phyloP scores from a whole-genome alignment of 805 yeast genomes.

The Priceomyces medius region DNA sequence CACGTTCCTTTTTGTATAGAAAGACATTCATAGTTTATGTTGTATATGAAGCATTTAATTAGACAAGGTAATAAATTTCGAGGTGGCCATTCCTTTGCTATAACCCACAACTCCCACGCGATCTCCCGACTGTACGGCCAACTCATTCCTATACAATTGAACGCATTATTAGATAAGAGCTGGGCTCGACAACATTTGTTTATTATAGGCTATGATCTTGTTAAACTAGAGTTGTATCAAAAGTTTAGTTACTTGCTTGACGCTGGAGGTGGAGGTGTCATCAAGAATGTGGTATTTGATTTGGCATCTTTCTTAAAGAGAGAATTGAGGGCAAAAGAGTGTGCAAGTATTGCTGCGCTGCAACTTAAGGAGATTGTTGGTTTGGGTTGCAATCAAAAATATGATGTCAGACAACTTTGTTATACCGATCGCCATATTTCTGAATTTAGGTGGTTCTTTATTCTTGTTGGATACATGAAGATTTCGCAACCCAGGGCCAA shows the following conservation, averaged over 20 bases:
- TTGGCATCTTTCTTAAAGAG: constrained; percentile 30
- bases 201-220: constrained; percentile 32
- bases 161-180: constrained; percentile 14
- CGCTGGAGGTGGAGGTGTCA: constrained; percentile 30
- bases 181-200: constrained; percentile 36
- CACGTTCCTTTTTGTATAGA: neutral
- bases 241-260: constrained; percentile 26
- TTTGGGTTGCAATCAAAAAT: constrained; percentile 10
- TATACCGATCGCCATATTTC: constrained; percentile 6
- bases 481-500: constrained; percentile 19
- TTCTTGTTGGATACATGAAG: constrained; percentile 26
- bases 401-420: neutral
- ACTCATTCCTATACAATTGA: constrained; percentile 3
- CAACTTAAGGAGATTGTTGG: constrained; percentile 22
- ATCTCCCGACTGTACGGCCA: constrained; percentile 1
- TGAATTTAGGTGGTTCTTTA: constrained; percentile 23
- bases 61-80: neutral
- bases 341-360: constrained; percentile 12
- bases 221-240: constrained; percentile 32
- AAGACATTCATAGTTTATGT: neutral
- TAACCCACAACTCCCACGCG: neutral
- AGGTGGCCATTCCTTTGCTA: neutral
- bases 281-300: constrained; percentile 37
- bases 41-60: neutral
- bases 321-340: constrained; percentile 20